Base-by-base conservation (phyloP, 2,329 filamentous ascomycete genomes). In the Fusarium phyllophilum region DNA sequence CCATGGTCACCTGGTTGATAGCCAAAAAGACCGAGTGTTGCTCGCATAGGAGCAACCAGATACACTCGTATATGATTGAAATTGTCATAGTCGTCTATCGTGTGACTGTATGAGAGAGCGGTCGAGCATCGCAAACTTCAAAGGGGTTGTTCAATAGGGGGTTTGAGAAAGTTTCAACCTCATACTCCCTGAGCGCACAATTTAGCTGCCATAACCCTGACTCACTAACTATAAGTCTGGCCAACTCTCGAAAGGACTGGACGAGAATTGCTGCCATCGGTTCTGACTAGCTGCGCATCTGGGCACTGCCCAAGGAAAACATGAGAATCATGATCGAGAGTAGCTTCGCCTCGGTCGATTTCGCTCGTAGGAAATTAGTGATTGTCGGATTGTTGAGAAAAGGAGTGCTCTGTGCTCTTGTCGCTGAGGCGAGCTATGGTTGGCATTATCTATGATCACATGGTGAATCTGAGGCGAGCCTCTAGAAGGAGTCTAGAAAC, bases 41-140 rank as follows among this genome's bases (percentile, higher is more conserved):
- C 17, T 46, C 29, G 38, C 44, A 51, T n/a, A 0, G 17, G 39
- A 54, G 45, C 46, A 41, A 49, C 31, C 39, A 48, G 4, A 11
- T 39, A 52, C 48, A 36, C 17, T 34, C 29, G n/a, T 42, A 24
- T n/a, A 22, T 66, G 36, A 14, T 70, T 70, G 67, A 65, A 70
- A 70, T 34, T 18, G 34, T 4, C 29, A 44, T 42, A 17, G 34
- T 42, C 67, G 31, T 33, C 15, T 29, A 24, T 49, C 41, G 52
- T 54, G 46, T 59, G 66, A 66, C 66, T 29, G 44, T 34, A 29
- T 44, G 63, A 22, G 22, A 38, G 29, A 42, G 59, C 41, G 24
- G 46, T 48, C 29, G 51, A 42, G n/a, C 34, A 51, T 64, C 31
- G 17, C 36, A 46, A 58, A 65, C 34, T 48, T 61, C 22, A n/a